Evolutionary conservation across 106 monocot genomes (phyloP).

Genomic region (Ottelia alismoides): DNA sequence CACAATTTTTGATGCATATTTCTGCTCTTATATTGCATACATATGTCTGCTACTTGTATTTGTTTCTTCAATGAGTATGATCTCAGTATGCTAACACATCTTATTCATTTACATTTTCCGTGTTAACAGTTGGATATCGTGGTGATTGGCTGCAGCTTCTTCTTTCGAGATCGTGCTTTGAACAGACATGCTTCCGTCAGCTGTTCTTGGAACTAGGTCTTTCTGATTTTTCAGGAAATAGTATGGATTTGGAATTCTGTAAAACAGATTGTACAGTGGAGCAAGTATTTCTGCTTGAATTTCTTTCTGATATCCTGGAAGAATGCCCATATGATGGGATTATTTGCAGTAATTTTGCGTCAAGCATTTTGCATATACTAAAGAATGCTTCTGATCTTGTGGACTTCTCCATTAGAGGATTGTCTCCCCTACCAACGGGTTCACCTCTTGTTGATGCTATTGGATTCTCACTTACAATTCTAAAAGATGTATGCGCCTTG

Average conservation of each 20-base stretch:
- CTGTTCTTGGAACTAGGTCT: conserved; percentile 33
- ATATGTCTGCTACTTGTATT: too few relatives aligned
- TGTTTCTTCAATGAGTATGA: too few relatives aligned
- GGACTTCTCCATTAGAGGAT: conserved; percentile 29
- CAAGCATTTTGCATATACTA: conserved; percentile 23
- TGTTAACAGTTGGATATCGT: conserved; percentile 35
- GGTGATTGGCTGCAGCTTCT: conserved; percentile 79
- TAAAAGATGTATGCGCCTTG: conserved; percentile 68
- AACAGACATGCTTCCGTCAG: conserved; percentile 29
- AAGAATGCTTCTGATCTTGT: conserved; percentile 32
- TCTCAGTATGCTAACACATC: too few relatives aligned
- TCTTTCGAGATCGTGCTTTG: conserved; percentile 56
- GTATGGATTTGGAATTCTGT: not conserved
- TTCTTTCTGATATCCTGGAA: conserved; percentile 49
- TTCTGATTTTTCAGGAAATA: conserved; percentile 1
- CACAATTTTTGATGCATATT: too few relatives aligned
- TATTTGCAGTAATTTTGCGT: conserved; percentile 31
- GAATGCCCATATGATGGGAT: conserved; percentile 31
- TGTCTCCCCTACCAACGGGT: conserved; percentile 51
- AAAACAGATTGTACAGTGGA: conserved; percentile 16
- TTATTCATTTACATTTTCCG: not conserved
- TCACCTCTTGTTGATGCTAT: conserved; percentile 41
- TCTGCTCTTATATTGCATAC: too few relatives aligned
- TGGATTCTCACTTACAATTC: conserved; percentile 57
- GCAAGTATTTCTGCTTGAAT: conserved; percentile 55